Base-by-base conservation (phyloP, 306 rosid species). In the Hylodesmum podocarpum region DNA sequence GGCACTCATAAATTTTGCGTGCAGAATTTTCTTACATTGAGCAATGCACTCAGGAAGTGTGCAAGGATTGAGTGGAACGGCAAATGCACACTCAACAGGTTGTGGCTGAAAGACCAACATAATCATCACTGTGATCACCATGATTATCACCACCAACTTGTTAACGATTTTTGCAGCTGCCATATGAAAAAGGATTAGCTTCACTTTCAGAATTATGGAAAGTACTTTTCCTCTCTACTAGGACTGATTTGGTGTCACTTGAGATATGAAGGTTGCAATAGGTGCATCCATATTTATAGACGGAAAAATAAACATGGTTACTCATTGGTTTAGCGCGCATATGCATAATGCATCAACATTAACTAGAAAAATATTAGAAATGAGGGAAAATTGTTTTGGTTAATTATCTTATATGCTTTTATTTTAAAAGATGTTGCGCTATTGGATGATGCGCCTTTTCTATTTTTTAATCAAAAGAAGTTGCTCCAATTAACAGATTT, bases 21-120 rank as follows among this genome's bases (percentile, higher is more conserved):
- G 12, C 0, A 80, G 58, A 72, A 19, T 53, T 11, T 46, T 29
- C 47, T 82, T 64, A 67, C 81, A 82, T 19, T 33, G 6, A 12
- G 78, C 37, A 77, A 54, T 71, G 65, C 85, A 77, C 66, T 70
- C 50, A 29, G 82, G 62, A 58, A 80, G 80, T 3, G 82, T 76
- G 77, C 87, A 84, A n/a, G 82, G 84, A 37, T 65, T 57, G 19
- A 84, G 44, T 37, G 59, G 63, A 15, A 84, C 81, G 13, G 39
- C 84, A 84, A 84, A 71, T 21, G 77, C 87, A 4, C 82, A 18
- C 55, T 80, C 79, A 36, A 14, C 73, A 37, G 21, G 24, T 8
- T 68, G 33, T 34, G 14, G 4, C 72, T 53, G 50, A 3, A 71
- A 44, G 10, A 80, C 65, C 73, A 84, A 33, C 68, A 66, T 34